These are phyloP conservation scores for Stentor coeruleus DNA, from an alignment of 73 alveolate species.

Conservation along the genomic window DNA sequence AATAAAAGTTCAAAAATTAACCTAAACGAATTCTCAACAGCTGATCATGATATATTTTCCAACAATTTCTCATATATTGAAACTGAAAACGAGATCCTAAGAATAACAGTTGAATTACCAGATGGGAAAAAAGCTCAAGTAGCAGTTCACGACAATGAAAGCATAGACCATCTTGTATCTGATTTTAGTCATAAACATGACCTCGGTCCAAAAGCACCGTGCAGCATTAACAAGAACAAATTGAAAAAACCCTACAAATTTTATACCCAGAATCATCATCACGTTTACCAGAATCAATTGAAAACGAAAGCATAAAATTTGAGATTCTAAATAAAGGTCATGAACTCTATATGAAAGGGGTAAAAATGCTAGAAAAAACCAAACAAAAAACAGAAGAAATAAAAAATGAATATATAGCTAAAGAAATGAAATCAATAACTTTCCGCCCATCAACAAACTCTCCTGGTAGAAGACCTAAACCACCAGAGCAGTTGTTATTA, in stretches of 20 bases:
- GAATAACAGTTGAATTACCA: neutral
- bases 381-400: neutral
- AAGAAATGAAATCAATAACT: neutral
- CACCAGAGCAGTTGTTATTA: neutral
- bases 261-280: neutral
- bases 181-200: neutral
- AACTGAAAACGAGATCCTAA: neutral
- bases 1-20: neutral
- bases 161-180: neutral
- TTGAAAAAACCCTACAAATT: neutral
- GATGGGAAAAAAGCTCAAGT: neutral
- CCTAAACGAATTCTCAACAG: neutral
- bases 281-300: neutral
- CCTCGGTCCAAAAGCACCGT: conserved; percentile 1
- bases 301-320: neutral
- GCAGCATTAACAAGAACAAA: neutral
- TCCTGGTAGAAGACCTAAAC: conserved; percentile 7
- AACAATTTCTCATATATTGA: neutral
- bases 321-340: neutral
- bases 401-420: neutral
- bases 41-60: neutral
- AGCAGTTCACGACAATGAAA: neutral
- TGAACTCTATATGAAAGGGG: neutral
- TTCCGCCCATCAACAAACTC: neutral
- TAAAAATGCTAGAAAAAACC: neutral